Evolutionary conservation across 2,329 filamentous ascomycete species (phyloP), one percentile per base, ranked within the genome.

Genomic region (Verticillium tricorpus): DNA sequence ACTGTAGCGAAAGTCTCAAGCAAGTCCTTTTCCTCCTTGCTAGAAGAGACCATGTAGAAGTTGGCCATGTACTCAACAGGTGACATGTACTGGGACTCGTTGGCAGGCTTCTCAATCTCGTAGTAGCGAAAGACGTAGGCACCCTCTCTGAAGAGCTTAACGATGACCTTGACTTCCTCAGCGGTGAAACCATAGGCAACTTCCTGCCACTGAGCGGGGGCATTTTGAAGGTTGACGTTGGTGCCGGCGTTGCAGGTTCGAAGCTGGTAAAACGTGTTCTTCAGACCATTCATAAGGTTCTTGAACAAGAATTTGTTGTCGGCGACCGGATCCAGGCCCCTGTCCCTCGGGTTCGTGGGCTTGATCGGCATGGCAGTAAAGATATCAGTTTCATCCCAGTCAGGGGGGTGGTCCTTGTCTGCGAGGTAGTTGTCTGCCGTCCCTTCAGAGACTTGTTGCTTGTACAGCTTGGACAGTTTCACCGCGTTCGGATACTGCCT

Each of bases 261-360:
- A 58, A 99, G 80, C 74, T 97, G 93, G 70, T 96, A 97, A 75
- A 99, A 97, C 7, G 96, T 93, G 69, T 94, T 96, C 77, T 98
- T 98, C 1, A 99, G 80, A 0, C 95, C 95, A 68, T 96, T 96
- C 79, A 99, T 90, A 7, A 99, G 80, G 67, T 97, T 99, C 75
- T 93, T 93, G 79, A 99, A 99, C 5, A 99, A 79, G 68, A 99
- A 98, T 71, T 98, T 97, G 80, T 99, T 99, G 74, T 99, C 96
- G 3, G 88, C 88, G 17, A 99, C 93, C 0, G 95, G 94, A 71
- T 98, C 93, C 15, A 90, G 89, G 61, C 90, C 92, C 63, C 94
- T 85, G 67, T 99, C 95, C 57, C 93, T 87, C 8, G 93, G 91
- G 69, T 95, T 97, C 0, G 92, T 91, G 0, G 92, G 95, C 77